A percentile compares a stretch with the other conserved stretches of the same genome.
phyloP scores from a whole-genome alignment of 805 yeast genomes.

The Myxozyma vanderwaltii region DNA sequence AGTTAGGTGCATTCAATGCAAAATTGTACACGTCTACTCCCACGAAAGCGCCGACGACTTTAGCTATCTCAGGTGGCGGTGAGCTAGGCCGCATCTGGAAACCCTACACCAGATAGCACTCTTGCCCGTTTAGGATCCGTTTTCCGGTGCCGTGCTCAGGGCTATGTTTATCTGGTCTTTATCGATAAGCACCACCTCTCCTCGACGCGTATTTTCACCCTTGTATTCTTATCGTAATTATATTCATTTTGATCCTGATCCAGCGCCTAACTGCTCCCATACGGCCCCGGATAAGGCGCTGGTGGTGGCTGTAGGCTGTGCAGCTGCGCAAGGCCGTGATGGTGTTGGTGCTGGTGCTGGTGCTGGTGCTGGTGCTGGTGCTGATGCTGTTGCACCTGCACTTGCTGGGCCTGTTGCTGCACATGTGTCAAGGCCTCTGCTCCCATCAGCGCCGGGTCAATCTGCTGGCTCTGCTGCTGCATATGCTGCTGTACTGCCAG shows the following conservation, averaged over 20 bases:
- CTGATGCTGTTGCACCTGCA: neutral
- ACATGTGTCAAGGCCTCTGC: slow-evolving; percentile 20
- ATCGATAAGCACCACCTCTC: neutral
- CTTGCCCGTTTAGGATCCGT: neutral
- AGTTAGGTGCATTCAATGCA: too few relatives aligned
- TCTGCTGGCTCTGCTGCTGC: slow-evolving; percentile 16
- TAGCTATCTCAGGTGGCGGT: too few relatives aligned
- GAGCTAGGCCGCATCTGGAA: too few relatives aligned
- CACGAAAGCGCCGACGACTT: too few relatives aligned
- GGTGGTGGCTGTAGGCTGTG: slow-evolving; percentile 3
- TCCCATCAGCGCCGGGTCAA: slow-evolving; percentile 28
- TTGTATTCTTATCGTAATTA: neutral
- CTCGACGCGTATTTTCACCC: too few relatives aligned
- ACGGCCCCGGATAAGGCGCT: slow-evolving; percentile 8
- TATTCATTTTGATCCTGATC: neutral
- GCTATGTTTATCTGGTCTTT: neutral
- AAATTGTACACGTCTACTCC: too few relatives aligned
- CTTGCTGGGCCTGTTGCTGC: slow-evolving; percentile 13
- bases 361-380: slow-evolving; percentile 14
- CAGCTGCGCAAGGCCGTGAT: neutral
- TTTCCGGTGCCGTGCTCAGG: neutral
- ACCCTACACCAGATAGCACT: neutral
- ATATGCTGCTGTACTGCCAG: slow-evolving; percentile 9
- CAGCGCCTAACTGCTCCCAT: neutral
- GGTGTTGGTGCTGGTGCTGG: neutral